Base-by-base conservation (phyloP, 2,329 filamentous ascomycete genomes). In the Myriosclerotinia duriaeana region DNA sequence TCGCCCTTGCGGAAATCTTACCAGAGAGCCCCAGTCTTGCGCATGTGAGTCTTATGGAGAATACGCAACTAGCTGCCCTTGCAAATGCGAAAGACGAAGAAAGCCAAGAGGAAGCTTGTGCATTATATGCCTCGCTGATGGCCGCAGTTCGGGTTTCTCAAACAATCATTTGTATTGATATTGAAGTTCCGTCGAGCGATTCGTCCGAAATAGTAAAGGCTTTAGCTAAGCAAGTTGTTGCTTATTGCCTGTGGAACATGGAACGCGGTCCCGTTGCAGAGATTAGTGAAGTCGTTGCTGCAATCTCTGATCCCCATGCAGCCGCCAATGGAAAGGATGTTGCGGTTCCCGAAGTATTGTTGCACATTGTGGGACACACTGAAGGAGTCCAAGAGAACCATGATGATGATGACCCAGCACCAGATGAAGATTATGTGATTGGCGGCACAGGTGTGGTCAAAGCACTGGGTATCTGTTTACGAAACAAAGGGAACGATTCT, bases 391-490 rank as follows among this genome's bases (percentile, higher is more conserved):
- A 83, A 12, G 76, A 78, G 17, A 81, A 79, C 58, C 77, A 85
- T 30, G 87, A 89, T 55, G 85, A 89, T 30, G 83, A 87, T 53
- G 87, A 89, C 3, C 82, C 88, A 14, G 89, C 92, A 8, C 91
- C 93, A 0, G 92, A 97, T 71, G 90, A 96, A 67, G 92, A 97
- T 77, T 98, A 98, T 78, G 93, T 98, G 54, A 95, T 98, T 73
- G 93, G 94, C 26, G 94, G 94, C 20, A 97, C 93, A 0, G 95
- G 94, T 36, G 92, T 99, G 1, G 94, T 96, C 59, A 97, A 97
- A 79, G 95, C 95, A 5, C 82, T 99, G 55, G 89, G 92, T 64
- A 96, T 96, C 73, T 97, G 93, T 74, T 81, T 99, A 60, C 89
- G 92, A 72, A 96, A 96, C 75, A 87, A 91, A 68, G 85, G 86